Percentiles rank a stretch among this genome's conserved stretches.
Evolutionary conservation across 148 eudicot genomes (phyloP).

Genomic region (Fagopyrum esculentum): DNA sequence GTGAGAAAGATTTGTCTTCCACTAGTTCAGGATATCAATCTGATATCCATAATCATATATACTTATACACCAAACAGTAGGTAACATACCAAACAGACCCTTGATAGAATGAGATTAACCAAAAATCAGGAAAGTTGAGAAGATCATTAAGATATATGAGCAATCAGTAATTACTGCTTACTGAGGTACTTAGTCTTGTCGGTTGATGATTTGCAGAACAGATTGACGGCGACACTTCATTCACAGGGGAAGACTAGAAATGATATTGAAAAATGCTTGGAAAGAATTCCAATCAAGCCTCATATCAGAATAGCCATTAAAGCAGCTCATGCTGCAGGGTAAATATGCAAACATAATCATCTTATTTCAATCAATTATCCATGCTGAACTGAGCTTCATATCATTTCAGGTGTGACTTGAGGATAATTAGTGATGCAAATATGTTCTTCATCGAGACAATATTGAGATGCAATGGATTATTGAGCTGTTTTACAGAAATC

Average conservation of each 20-base stretch:
- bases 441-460: constrained; percentile 64
- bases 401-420: constrained; percentile 63
- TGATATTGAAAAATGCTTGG: constrained; percentile 64
- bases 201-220: constrained; percentile 33
- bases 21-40: too few species aligned
- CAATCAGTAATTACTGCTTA: neutral
- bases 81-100: too few species aligned
- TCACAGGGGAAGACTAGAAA: constrained; percentile 47
- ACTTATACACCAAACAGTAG: too few species aligned
- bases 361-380: neutral
- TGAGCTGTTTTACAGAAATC: constrained; percentile 54
- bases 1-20: too few species aligned
- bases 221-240: constrained; percentile 77
- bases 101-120: too few species aligned
- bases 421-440: constrained; percentile 79
- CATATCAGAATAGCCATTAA: constrained; percentile 47
- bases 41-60: too few species aligned
- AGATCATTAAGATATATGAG: neutral
- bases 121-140: too few species aligned
- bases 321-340: constrained; percentile 68
- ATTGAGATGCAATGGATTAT: constrained; percentile 48
- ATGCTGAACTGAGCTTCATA: too few species aligned
- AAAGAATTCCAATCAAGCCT: constrained; percentile 47
- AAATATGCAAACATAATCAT: neutral
- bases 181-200: neutral